Evolutionary conservation across 2,329 filamentous ascomycete species (phyloP).

Genomic region (Blastomyces gilchristii): DNA sequence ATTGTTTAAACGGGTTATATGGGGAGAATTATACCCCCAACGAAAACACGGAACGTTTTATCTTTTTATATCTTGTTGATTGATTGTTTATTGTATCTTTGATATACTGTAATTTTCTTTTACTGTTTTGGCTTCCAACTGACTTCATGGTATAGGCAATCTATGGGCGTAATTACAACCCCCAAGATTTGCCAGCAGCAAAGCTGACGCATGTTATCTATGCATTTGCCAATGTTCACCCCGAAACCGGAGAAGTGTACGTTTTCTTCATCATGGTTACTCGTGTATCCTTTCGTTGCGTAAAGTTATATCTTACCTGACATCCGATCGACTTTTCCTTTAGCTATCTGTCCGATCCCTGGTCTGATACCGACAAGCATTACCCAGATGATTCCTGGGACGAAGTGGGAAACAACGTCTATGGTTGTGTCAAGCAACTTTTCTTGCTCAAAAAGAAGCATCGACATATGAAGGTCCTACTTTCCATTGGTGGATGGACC

Average conservation of each 20-base stretch:
- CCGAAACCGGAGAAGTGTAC: constrained; percentile 68
- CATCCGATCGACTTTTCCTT: not conserved
- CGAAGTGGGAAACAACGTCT: constrained; percentile 60
- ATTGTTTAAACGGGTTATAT: not conserved
- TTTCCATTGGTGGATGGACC: constrained; percentile 75
- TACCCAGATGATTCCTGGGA: constrained; percentile 58
- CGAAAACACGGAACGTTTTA: not conserved
- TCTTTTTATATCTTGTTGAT: not conserved
- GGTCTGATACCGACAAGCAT: constrained; percentile 58
- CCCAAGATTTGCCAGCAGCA: constrained; percentile 67
- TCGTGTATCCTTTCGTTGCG: not conserved
- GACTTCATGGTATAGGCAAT: constrained; percentile 48
- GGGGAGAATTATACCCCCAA: not conserved
- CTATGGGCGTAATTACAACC: constrained; percentile 70
- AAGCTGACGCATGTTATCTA: constrained; percentile 82
- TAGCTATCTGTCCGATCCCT: constrained; percentile 52
- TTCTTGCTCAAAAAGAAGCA: constrained; percentile 65
- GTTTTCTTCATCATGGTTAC: constrained; percentile 8
- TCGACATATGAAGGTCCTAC: constrained; percentile 64
- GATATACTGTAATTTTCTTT: not conserved
- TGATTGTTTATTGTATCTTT: not conserved
- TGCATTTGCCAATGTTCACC: constrained; percentile 73
- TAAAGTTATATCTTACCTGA: not conserved
- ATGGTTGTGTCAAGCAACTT: constrained; percentile 68
- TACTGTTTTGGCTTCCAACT: not conserved